Conservation (phyloP, 805 yeast genomes). For the Lachancea lanzarotensis region DNA sequence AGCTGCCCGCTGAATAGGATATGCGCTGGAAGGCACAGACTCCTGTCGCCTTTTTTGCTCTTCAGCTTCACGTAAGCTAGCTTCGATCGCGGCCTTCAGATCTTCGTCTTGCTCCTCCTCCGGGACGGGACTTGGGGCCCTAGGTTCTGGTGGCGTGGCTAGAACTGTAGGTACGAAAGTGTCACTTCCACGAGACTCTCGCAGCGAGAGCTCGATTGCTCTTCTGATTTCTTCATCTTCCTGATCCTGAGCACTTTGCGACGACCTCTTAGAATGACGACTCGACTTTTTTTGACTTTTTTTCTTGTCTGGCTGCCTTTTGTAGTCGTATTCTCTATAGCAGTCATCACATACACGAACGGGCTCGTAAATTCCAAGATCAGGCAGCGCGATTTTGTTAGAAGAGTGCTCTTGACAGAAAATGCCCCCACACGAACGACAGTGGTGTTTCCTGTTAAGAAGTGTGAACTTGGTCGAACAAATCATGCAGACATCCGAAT, state of each 20-base stretch:
- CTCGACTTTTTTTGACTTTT: constrained; percentile 21
- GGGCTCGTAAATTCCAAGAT: constrained; percentile 78
- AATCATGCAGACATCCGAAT: constrained; percentile 91
- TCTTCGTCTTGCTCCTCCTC: constrained; percentile 74
- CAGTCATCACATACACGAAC: constrained; percentile 95
- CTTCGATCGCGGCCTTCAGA: constrained; percentile 89
- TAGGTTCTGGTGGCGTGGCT: constrained; percentile 4
- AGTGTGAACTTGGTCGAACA: constrained; percentile 76
- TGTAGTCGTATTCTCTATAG: constrained; percentile 49
- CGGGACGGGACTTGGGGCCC: neutral
- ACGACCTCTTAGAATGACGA: constrained; percentile 13
- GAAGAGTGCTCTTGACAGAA: constrained; percentile 83
- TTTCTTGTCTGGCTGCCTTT: constrained; percentile 22
- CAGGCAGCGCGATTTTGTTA: constrained; percentile 62
- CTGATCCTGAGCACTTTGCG: constrained; percentile 34
- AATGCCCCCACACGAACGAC: constrained; percentile 96
- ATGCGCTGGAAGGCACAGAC: neutral
- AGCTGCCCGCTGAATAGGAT: constrained; percentile 10
- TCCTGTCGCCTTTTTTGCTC: constrained; percentile 29
- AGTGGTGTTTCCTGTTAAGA: constrained; percentile 89
- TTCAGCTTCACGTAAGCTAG: constrained; percentile 73
- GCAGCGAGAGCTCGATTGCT: constrained; percentile 75
- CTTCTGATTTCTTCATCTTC: constrained; percentile 71
- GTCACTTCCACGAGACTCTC: constrained; percentile 39
- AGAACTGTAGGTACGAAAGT: constrained; percentile 27